These are phyloP conservation scores for Rosa rugosa DNA, from an alignment of 306 rosid species.

Conservation along the genomic window DNA sequence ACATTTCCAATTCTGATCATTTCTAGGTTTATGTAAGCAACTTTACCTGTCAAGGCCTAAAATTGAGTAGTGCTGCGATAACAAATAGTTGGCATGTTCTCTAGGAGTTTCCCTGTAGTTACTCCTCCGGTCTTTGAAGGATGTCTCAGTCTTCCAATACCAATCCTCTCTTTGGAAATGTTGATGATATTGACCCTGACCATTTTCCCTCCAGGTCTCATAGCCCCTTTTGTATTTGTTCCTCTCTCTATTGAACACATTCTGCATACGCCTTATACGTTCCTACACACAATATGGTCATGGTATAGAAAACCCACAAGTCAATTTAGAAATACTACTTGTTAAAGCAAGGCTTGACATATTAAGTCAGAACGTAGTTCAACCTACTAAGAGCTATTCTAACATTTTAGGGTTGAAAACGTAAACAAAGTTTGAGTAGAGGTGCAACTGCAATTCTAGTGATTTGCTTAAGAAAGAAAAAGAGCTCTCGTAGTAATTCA, in stretches of 20 bases:
- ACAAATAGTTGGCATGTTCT: constrained; percentile 54
- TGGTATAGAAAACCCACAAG: not conserved
- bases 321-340: not conserved
- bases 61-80: constrained; percentile 90
- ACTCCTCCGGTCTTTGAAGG: constrained; percentile 58
- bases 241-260: constrained; percentile 96
- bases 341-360: not conserved
- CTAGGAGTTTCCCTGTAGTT: constrained; percentile 66
- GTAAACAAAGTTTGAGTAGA: too few species aligned
- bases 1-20: not conserved
- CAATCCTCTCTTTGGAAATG: constrained; percentile 93
- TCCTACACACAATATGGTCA: constrained; percentile 50
- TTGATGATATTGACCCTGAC: constrained; percentile 55
- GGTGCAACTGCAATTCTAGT: too few species aligned
- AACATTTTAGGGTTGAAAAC: too few species aligned
- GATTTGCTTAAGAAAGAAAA: too few species aligned
- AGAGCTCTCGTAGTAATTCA: too few species aligned
- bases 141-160: constrained; percentile 91
- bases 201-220: constrained; percentile 85
- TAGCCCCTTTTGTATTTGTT: constrained; percentile 67
- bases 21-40: not conserved
- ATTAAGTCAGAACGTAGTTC: not conserved
- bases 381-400: too few species aligned
- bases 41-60: constrained; percentile 95
- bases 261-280: constrained; percentile 98